Evolutionary conservation across 169 alveolate genomes (phyloP).

Genomic region (Cytauxzoon felis): DNA sequence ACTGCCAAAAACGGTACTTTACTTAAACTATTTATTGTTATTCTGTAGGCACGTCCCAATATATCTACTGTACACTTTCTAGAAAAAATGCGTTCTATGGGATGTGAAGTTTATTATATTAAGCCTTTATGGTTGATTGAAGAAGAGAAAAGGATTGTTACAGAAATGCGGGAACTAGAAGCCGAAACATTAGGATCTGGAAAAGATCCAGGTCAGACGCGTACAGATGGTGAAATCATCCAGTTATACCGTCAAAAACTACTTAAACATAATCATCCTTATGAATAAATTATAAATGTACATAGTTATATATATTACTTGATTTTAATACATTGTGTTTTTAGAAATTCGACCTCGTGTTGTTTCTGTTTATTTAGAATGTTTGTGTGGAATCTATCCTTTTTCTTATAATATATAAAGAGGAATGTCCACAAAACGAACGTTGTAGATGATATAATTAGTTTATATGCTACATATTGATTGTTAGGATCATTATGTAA

Average conservation of each 20-base stretch:
- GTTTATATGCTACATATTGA: too few relatives aligned
- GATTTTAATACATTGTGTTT: conserved; percentile 2
- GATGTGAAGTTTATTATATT: conserved; percentile 78
- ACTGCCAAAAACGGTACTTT: conserved; percentile 73
- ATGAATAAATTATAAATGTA: background rate
- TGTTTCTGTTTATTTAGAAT: conserved; percentile 4
- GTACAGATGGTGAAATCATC: conserved; percentile 18
- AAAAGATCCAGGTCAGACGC: background rate
- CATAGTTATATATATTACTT: background rate
- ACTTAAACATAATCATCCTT: conserved; percentile 20
- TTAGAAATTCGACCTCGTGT: background rate
- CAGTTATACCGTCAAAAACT: conserved; percentile 40
- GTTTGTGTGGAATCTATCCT: background rate
- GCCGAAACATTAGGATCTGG: conserved; percentile 60
- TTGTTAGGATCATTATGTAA: too few relatives aligned
- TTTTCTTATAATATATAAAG: conserved; percentile 15
- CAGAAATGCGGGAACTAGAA: conserved; percentile 73
- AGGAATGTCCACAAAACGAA: conserved; percentile 12
- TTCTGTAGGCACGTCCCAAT: conserved; percentile 75
- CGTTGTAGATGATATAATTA: too few relatives aligned
- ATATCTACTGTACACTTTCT: conserved; percentile 72
- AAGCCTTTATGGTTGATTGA: conserved; percentile 86
- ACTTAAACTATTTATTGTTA: too few relatives aligned
- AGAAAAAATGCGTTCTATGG: conserved; percentile 81
- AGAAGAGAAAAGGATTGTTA: conserved; percentile 71